Conservation (phyloP, 805 yeast species). For the Kodamaea restingae region DNA sequence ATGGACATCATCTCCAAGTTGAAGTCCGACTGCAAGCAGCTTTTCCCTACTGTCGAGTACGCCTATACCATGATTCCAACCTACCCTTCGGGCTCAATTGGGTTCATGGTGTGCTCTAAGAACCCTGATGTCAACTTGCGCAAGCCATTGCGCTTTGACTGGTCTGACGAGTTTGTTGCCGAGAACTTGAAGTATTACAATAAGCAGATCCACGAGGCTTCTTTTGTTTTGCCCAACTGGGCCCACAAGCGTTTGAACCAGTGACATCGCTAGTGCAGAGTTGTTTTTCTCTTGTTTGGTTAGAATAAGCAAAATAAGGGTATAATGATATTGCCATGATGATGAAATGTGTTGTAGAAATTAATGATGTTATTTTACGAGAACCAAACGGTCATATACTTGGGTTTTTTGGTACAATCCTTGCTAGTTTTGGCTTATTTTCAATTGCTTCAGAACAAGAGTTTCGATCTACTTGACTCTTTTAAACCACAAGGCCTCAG, state of each 20-base stretch:
- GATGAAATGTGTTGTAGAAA: too few species aligned
- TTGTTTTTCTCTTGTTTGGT: too few species aligned
- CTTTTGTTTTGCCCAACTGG: slow-evolving; percentile 90
- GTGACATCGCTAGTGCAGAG: slow-evolving; percentile 7
- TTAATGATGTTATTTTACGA: too few species aligned
- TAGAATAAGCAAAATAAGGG: too few species aligned
- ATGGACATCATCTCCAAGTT: slow-evolving; percentile 76
- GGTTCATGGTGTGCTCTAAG: slow-evolving; percentile 95
- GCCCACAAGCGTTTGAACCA: slow-evolving; percentile 52
- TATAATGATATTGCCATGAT: too few species aligned
- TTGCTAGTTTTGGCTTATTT: too few species aligned
- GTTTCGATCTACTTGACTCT: too few species aligned
- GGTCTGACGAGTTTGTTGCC: slow-evolving; percentile 58
- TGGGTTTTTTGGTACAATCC: too few species aligned
- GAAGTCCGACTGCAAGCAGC: slow-evolving; percentile 74
- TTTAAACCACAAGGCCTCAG: too few species aligned
- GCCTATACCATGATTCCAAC: slow-evolving; percentile 94
- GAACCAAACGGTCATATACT: too few species aligned
- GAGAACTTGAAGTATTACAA: slow-evolving; percentile 78
- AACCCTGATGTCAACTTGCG: slow-evolving; percentile 59
- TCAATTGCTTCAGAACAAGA: too few species aligned
- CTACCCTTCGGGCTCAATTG: slow-evolving; percentile 95
- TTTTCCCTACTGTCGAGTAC: slow-evolving; percentile 89
- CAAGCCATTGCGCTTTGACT: slow-evolving; percentile 59
- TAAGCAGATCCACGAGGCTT: slow-evolving; percentile 76